These are phyloP conservation scores for Barnettozyma pratensis DNA, from an alignment of 805 yeast species.

Conservation along the genomic window DNA sequence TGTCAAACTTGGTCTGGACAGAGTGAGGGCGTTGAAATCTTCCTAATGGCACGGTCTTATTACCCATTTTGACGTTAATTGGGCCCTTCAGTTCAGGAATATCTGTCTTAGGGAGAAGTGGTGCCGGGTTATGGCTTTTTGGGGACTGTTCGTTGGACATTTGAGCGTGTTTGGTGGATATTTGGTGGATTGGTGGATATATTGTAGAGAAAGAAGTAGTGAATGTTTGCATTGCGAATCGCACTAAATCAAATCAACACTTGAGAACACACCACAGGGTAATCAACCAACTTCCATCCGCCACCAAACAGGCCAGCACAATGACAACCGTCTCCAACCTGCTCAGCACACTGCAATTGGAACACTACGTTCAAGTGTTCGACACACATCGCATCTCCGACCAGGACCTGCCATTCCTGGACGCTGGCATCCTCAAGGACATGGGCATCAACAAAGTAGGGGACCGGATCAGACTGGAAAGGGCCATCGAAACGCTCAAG, in stretches of 20 bases:
- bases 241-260: too few relatives aligned
- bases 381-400: constrained; percentile 15
- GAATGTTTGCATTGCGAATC: too few relatives aligned
- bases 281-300: too few relatives aligned
- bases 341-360: constrained; percentile 2
- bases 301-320: not conserved
- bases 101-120: not conserved
- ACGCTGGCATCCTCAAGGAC: constrained; percentile 58
- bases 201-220: too few relatives aligned
- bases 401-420: constrained; percentile 34
- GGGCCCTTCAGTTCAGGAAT: not conserved
- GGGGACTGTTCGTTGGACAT: not conserved
- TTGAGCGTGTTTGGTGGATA: too few relatives aligned
- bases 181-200: too few relatives aligned
- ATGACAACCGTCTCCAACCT: constrained; percentile 1
- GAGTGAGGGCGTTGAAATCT: constrained; percentile 8
- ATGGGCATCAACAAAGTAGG: constrained; percentile 77
- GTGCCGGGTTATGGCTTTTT: not conserved
- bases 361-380: constrained; percentile 3
- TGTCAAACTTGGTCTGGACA: not conserved
- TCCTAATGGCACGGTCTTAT: constrained; percentile 4
- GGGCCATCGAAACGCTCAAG: constrained; percentile 45
- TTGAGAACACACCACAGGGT: too few relatives aligned
- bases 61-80: constrained; percentile 6
- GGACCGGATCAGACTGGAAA: constrained; percentile 67